Evolutionary conservation across 768 basidiomycete genomes (phyloP), one percentile per base, ranked within the genome.

Genomic region (Psilocybe cyanescens): DNA sequence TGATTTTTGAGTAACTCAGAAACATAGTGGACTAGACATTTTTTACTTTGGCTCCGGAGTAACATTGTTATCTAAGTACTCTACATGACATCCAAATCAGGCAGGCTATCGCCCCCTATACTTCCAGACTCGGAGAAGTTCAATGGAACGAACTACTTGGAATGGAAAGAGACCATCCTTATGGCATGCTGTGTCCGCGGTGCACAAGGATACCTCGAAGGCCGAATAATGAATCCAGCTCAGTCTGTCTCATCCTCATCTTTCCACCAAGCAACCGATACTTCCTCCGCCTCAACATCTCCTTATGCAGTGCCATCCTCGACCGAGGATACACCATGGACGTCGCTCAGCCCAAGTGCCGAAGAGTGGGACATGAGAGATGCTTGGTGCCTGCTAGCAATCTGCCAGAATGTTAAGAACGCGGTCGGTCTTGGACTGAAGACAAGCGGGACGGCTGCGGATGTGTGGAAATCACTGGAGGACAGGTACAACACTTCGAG

Each of bases 351-450:
- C 12, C 72, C 72, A 2, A 61, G 65, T 1, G 2, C 24, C 7
- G 62, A 67, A 0, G 66, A 74, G 29, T 74, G 67, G 68, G 55
- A 59, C 2, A 49, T 59, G 5, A 55, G 66, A 1, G 67, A 74
- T 30, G 65, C 62, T 0, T 66, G 68, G 61, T 57, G 67, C 4
- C 44, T 57, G 2, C 61, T 58, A 0, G 61, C 67, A 1, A 57
- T 73, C 28, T 47, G 66, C 11, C 59, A 67, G 28, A 73, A 73
- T 55, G 62, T 64, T 41, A 68, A 70, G 35, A 68, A 73, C 41
- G 63, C 67, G 0, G 47, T 72, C 7, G 71, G 71, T 4, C 37
- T 70, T 2, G 72, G 69, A 0, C 41, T 72, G 4, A 65, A 67
- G 17, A 53, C 62, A 12, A 67, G 67, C 11, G 67, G 71, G 0